A percentile compares a stretch with the other conserved stretches of the same genome.
phyloP scores from a whole-genome alignment of 371 early-diverging fungal species.

The Neoconidiobolus thromboides region DNA sequence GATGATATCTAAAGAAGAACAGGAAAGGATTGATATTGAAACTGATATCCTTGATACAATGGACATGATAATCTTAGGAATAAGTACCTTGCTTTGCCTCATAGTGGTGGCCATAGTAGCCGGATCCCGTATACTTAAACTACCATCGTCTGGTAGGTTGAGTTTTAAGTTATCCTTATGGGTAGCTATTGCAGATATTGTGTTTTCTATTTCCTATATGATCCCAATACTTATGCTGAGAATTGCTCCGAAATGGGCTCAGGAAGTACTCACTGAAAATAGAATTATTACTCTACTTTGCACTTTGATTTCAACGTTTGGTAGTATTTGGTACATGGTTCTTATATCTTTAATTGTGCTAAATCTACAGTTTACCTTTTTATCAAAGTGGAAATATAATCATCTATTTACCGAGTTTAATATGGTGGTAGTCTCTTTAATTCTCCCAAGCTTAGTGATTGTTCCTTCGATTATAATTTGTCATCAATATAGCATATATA shows the following conservation, averaged over 20 bases:
- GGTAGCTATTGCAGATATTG: background rate
- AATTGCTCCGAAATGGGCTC: background rate
- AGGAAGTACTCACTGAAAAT: background rate
- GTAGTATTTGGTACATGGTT: background rate
- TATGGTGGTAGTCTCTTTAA: background rate
- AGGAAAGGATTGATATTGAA: too few relatives aligned
- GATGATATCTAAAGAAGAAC: too few relatives aligned
- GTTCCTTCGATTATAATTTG: background rate
- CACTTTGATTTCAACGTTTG: background rate
- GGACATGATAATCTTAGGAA: too few relatives aligned
- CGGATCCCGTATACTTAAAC: background rate
- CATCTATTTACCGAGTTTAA: background rate
- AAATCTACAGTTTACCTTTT: background rate
- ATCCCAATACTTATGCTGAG: background rate
- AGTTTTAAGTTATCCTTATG: background rate
- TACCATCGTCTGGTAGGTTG: background rate
- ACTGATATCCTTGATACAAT: too few relatives aligned
- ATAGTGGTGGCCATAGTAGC: too few relatives aligned
- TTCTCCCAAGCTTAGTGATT: background rate
- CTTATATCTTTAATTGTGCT: background rate
- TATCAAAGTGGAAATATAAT: background rate
- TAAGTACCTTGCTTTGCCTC: too few relatives aligned
- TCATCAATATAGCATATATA: background rate
- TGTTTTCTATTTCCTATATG: background rate
- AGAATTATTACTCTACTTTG: background rate